Base-by-base conservation (phyloP, 768 basidiomycete species). In the Russula earlei region DNA sequence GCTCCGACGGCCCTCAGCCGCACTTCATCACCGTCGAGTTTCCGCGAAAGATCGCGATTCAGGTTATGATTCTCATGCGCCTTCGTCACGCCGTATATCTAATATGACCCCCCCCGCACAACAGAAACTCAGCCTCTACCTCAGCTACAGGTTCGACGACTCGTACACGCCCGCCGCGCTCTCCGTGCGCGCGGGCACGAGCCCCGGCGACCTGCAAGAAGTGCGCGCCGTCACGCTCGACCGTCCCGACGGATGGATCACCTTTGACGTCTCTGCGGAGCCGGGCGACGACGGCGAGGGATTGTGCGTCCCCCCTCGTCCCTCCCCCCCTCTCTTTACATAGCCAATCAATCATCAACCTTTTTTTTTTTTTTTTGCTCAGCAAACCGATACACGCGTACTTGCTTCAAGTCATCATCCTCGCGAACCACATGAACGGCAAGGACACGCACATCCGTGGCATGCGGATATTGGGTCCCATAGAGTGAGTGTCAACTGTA, bases 381-480 rank as follows among this genome's bases (percentile, higher is more conserved):
- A 95, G 93, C 55, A 90, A 86, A 67, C 87, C 92, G 0, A 80
- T 97, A 12, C 82, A 87, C 61, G 89, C 91, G 2, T 93, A 95
- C 65, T 81, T 97, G 10, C 70, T 99, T 3, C 92, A 98, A 68
- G 77, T 98, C 41, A 85, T 94, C 56, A 80, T 99, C 47, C 76
- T 92, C 14, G 83, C 87, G 20, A 99, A 98, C 67, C 93, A 98
- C 67, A 87, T 96, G 85, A 97, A 94, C 64, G 96, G 96, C 6
- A 98, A 98, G 67, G 96, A 99, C 70, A 98, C 96, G 9, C 96
- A 99, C 71, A 89, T 99, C 17, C 82, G 96, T 12, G 94, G 95
- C 4, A 70, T 98, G 38, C 82, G 77, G 34, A 78, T 97, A n/a
- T 80, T 91, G 52, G 95, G 92, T 0, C 88, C 91, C 3, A 69